Percentiles rank a stretch among this genome's conserved stretches.
Evolutionary conservation across 257 asterid species (phyloP).

Genomic region (Solanum gandarillasii): DNA sequence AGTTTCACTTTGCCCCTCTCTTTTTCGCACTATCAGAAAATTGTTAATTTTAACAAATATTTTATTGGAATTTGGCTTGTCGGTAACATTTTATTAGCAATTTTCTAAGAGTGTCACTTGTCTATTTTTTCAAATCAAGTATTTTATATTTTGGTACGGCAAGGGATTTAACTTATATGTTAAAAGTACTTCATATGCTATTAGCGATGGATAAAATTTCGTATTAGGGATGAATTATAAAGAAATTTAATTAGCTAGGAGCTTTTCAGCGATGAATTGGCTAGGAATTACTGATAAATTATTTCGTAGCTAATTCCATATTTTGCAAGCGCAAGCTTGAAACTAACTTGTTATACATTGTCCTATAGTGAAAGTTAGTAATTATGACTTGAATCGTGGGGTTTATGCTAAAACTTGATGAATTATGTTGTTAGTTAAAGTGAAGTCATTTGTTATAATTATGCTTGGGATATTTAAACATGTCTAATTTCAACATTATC

Average conservation of each 20-base stretch:
- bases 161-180: neutral
- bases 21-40: neutral
- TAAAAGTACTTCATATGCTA: too few relatives aligned
- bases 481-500: neutral
- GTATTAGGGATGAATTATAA: too few relatives aligned
- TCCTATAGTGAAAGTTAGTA: conserved; percentile 3
- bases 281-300: neutral
- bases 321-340: too few relatives aligned
- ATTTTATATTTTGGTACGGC: neutral
- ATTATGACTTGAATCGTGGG: conserved; percentile 20
- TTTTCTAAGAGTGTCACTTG: neutral
- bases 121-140: neutral
- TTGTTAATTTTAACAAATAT: neutral
- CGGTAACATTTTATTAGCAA: neutral
- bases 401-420: conserved; percentile 19
- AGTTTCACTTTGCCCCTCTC: neutral
- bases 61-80: neutral
- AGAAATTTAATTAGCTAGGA: too few relatives aligned
- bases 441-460: conserved; percentile 26
- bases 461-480: conserved; percentile 12
- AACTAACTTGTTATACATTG: neutral
- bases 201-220: too few relatives aligned
- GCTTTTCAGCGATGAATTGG: neutral
- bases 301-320: too few relatives aligned
- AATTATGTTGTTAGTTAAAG: conserved; percentile 27